Conservation (phyloP, 108 stramenopile genomes). For the Mayamaea pseudoterrestris region DNA sequence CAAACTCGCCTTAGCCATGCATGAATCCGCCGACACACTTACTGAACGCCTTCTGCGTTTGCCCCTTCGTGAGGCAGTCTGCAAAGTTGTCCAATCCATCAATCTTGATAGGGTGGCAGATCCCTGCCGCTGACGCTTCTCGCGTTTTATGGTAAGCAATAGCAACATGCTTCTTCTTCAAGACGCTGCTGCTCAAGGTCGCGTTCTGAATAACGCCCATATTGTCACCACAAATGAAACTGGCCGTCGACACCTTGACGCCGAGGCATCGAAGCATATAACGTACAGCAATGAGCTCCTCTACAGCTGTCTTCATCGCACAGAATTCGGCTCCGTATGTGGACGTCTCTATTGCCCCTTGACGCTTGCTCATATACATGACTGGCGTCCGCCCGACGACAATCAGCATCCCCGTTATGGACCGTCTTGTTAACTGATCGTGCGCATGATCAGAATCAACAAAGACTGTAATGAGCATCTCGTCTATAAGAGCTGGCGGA, state of each 20-base stretch:
- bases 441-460: slow-evolving; percentile 19
- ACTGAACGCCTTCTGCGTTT: too few species aligned
- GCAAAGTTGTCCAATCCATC: slow-evolving; percentile 5
- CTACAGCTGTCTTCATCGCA: slow-evolving; percentile 6
- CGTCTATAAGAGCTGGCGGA: slow-evolving; percentile 12
- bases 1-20: too few species aligned
- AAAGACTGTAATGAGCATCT: slow-evolving; percentile 7
- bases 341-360: slow-evolving; percentile 11
- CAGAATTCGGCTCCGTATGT: slow-evolving; percentile 11
- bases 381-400: slow-evolving; percentile 13
- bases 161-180: slow-evolving; percentile 11
- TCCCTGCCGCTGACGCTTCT: slow-evolving; percentile 9
- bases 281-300: slow-evolving; percentile 7
- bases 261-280: slow-evolving; percentile 15
- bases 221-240: slow-evolving; percentile 25
- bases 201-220: background rate
- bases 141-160: slow-evolving; percentile 11
- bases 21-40: too few species aligned
- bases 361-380: slow-evolving; percentile 6
- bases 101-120: background rate
- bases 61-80: slow-evolving; percentile 14
- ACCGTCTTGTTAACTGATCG: slow-evolving; percentile 9
- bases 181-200: background rate
- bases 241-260: slow-evolving; percentile 10
- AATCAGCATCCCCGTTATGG: slow-evolving; percentile 13